Base-by-base conservation (phyloP, 2,329 filamentous ascomycete genomes). In the Aspergillus felis region DNA sequence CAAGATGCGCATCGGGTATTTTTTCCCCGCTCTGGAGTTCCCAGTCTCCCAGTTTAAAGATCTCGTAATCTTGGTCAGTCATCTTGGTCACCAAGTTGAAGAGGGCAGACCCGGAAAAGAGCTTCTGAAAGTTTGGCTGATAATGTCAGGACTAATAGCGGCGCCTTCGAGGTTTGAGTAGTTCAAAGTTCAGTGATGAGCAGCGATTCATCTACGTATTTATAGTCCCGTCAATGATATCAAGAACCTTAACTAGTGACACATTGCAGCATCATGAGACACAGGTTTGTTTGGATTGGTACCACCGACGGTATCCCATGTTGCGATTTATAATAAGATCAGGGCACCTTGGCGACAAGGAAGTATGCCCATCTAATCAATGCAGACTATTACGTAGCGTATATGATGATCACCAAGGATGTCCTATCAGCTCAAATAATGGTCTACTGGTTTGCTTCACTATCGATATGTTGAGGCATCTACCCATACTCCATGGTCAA, bases 1-100 rank as follows among this genome's bases (percentile, higher is more conserved):
- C 88, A 54, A 93, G 84, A 66, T 84, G 82, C 1, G 90, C 89
- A 63, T 83, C 71, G 1, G 82, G 79, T 20, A 92, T 79, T 5
- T 75, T 79, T n/a, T 78, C 78, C 42, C 88, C 87, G 27, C 81
- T 85, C 66, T 88, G 83, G 2, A 92, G 82, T 59, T 81, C 75
- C 77, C 88, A 89, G 72, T 88, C 81, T 20, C 87, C 87, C 0
- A 90, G 79, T 25, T 80, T 71, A 67, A 81, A 88, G 2, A 73
- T 83, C 54, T 84, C 68, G 61, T 77, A 81, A 38, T 80, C 76
- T 25, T 65, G 46, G 22, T 60, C 35, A 7, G 63, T 50, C 67
- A 68, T 69, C 1, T 20, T 57, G 24, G n/a, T 44, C 9, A 7
- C 32, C 4, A 17, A 38, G 32, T 38, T 38, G 32, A 7, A 17